These are phyloP conservation scores for Breviolum minutum DNA, from an alignment of 73 alveolate species.

Conservation along the genomic window DNA sequence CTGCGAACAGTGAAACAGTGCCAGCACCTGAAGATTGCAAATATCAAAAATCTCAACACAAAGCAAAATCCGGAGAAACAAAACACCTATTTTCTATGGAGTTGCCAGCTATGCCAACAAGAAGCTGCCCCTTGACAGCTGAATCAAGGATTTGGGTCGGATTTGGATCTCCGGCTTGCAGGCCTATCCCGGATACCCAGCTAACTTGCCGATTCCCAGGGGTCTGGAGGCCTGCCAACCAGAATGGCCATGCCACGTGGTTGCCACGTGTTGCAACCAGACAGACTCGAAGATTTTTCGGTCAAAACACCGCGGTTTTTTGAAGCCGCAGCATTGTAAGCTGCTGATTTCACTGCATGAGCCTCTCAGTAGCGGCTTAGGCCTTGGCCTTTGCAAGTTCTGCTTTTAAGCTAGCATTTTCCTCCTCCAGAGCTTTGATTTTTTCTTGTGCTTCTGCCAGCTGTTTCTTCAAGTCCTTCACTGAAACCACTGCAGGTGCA, in stretches of 20 bases:
- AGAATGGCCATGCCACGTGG: no score
- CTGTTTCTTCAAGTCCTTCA: constrained; percentile 78
- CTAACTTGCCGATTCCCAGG: not conserved
- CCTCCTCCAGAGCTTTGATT: constrained; percentile 63
- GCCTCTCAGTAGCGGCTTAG: not conserved
- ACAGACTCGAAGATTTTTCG: no score
- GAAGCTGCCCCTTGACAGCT: constrained; percentile 29
- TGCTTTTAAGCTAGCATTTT: constrained; percentile 56
- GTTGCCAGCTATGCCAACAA: not conserved
- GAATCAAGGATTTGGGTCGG: not conserved
- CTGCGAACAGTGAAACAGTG: no score
- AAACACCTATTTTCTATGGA: no score
- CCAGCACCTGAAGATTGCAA: no score
- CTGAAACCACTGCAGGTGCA: constrained; percentile 89
- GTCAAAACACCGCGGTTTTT: no score
- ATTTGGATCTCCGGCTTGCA: not conserved
- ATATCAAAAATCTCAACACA: no score
- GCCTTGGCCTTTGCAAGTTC: constrained; percentile 81
- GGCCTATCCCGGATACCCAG: not conserved
- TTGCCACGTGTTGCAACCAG: no score
- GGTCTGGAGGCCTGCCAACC: no score
- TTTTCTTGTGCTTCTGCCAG: constrained; percentile 52
- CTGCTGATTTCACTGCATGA: no score
- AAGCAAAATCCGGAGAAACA: no score
- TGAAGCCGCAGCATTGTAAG: no score